A percentile compares a stretch with the other conserved stretches of the same genome.
Evolutionary conservation across 2,329 filamentous ascomycete genomes (phyloP).

Genomic region (Sporothrix humicola): DNA sequence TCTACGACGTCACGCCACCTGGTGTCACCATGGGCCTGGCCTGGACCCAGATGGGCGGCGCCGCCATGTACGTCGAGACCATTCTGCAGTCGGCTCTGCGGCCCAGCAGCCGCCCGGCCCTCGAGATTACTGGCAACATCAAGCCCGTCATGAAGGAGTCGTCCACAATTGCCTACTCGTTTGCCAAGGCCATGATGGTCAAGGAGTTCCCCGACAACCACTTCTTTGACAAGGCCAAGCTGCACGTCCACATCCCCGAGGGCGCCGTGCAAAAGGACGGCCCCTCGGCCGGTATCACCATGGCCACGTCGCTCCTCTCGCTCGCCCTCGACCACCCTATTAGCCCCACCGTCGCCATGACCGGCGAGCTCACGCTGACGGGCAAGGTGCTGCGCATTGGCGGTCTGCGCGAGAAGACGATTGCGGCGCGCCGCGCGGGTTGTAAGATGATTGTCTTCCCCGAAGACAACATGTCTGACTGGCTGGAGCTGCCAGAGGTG

Average conservation of each 20-base stretch:
- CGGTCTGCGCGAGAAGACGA: constrained; percentile 93
- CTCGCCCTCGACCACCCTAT: constrained; percentile 80
- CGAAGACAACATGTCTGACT: constrained; percentile 92
- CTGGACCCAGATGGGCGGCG: constrained; percentile 96
- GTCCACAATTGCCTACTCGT: constrained; percentile 92
- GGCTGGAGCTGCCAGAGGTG: constrained; percentile 96
- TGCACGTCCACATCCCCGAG: constrained; percentile 96
- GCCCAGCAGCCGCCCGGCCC: constrained; percentile 72
- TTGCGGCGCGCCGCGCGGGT: constrained; percentile 88
- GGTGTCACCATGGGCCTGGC: constrained; percentile 98
- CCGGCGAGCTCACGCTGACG: constrained; percentile 93
- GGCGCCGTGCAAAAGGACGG: constrained; percentile 96
- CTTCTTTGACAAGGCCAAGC: constrained; percentile 94
- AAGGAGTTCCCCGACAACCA: constrained; percentile 85
- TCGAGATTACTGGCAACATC: constrained; percentile 93
- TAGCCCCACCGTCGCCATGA: constrained; percentile 92
- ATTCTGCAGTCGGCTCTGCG: constrained; percentile 86
- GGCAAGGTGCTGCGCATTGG: constrained; percentile 96
- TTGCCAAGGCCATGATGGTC: constrained; percentile 87
- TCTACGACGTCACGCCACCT: constrained; percentile 91
- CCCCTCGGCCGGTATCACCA: constrained; percentile 92
- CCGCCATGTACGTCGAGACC: constrained; percentile 95
- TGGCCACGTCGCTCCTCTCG: constrained; percentile 91
- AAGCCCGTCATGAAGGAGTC: constrained; percentile 99
- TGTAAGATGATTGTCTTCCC: constrained; percentile 95